phyloP scores from a whole-genome alignment of 2,329 filamentous ascomycete genomes.

The Cytospora mali region DNA sequence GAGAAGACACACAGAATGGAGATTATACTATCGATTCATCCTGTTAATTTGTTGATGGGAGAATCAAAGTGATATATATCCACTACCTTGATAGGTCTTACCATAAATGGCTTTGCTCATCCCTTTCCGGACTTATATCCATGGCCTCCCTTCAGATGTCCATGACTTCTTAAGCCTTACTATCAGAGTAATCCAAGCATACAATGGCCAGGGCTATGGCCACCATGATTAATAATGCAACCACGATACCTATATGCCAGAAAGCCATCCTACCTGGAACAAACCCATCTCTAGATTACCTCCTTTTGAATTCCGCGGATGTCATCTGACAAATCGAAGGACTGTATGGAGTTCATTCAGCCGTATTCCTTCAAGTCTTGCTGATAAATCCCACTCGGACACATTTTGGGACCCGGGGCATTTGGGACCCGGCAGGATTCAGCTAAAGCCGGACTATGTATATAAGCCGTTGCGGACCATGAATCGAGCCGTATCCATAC shows the following conservation, averaged over 20 bases:
- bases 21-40: not conserved
- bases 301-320: not conserved
- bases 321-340: not conserved
- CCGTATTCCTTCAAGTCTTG: not conserved
- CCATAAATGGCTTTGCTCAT: too few relatives aligned
- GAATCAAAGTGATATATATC: not conserved
- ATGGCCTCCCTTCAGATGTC: not conserved
- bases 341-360: not conserved
- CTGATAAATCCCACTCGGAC: not conserved
- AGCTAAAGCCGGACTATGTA: too few relatives aligned
- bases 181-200: not conserved
- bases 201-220: not conserved
- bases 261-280: not conserved
- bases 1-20: not conserved
- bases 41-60: too few relatives aligned
- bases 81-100: not conserved
- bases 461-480: not conserved
- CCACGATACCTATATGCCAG: conserved; percentile 6
- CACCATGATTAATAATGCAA: not conserved
- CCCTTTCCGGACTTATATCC: not conserved
- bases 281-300: not conserved
- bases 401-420: too few relatives aligned
- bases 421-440: not conserved
- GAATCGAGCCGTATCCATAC: not conserved
- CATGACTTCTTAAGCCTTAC: conserved; percentile 3